Conservation (phyloP, 495 filamentous ascomycete genomes). For the Penicillium robsamsonii region DNA sequence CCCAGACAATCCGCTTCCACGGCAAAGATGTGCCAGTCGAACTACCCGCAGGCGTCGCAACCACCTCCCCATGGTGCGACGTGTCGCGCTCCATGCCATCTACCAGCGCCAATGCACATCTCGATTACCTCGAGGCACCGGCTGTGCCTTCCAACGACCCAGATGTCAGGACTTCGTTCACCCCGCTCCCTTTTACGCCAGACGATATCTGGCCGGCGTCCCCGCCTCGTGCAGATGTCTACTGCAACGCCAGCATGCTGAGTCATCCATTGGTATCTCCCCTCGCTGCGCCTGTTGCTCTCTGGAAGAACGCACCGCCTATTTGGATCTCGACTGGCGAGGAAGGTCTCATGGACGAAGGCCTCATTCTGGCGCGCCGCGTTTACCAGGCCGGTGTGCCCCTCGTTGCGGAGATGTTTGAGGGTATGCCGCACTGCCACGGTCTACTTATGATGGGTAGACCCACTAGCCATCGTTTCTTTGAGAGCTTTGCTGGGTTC, state of each 20-base stretch:
- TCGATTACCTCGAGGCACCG: conserved; percentile 70
- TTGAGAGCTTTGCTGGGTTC: conserved; percentile 59
- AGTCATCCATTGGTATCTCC: conserved; percentile 75
- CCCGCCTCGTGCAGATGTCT: conserved; percentile 69
- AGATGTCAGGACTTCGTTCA: conserved; percentile 17
- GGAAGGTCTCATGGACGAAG: conserved; percentile 77
- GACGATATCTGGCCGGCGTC: conserved; percentile 69
- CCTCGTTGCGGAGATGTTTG: conserved; percentile 71
- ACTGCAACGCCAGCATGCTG: conserved; percentile 59
- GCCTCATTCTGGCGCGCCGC: conserved; percentile 56
- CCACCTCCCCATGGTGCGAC: conserved; percentile 75
- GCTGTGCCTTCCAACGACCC: conserved; percentile 27
- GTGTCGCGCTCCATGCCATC: conserved; percentile 73
- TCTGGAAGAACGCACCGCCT: conserved; percentile 70
- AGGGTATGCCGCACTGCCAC: conserved; percentile 91
- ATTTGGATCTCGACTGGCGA: conserved; percentile 73
- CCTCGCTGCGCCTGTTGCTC: conserved; percentile 50
- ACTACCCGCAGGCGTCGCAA: conserved; percentile 67
- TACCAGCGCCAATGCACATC: conserved; percentile 56
- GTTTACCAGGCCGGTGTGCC: conserved; percentile 59
- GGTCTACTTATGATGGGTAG: conserved; percentile 58
- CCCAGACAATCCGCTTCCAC: conserved; percentile 60
- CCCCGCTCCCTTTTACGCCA: conserved; percentile 36
- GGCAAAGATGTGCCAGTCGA: conserved; percentile 57
- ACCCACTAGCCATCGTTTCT: conserved; percentile 48